These are phyloP conservation scores for Neofusicoccum parvum DNA, from an alignment of 2,329 filamentous ascomycete genomes.

Conservation along the genomic window DNA sequence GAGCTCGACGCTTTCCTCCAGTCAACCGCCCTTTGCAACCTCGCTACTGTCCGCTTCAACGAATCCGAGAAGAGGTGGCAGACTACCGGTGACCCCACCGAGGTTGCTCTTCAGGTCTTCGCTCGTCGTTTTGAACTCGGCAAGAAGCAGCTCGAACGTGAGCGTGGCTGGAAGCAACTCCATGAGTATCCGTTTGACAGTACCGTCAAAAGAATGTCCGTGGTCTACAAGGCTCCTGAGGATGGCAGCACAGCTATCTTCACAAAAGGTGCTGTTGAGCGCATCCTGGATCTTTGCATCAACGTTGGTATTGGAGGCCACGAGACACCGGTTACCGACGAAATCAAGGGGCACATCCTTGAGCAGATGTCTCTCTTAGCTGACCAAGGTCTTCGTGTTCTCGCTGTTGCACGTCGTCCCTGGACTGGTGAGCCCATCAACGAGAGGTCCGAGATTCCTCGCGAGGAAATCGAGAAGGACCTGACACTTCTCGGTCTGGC, in stretches of 20 bases:
- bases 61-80: constrained; percentile 43
- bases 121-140: constrained; percentile 42
- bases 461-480: constrained; percentile 65
- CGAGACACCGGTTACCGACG: constrained; percentile 24
- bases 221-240: constrained; percentile 38
- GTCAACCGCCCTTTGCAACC: constrained; percentile 48
- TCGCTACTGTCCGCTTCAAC: constrained; percentile 52
- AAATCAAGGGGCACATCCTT: constrained; percentile 56
- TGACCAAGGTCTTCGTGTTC: constrained; percentile 29
- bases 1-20: constrained; percentile 38
- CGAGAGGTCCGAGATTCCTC: constrained; percentile 41
- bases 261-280: constrained; percentile 43
- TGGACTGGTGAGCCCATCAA: constrained; percentile 33
- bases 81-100: constrained; percentile 41
- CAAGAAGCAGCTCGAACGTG: constrained; percentile 31
- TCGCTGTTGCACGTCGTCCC: constrained; percentile 30
- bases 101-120: constrained; percentile 43
- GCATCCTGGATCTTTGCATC: constrained; percentile 22
- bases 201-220: constrained; percentile 44
- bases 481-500: constrained; percentile 79
- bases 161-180: constrained; percentile 33
- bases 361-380: constrained; percentile 57
- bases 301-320: constrained; percentile 38
- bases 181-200: constrained; percentile 45
- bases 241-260: constrained; percentile 37